Evolutionary conservation across 495 filamentous ascomycete species (phyloP).

Genomic region (Aspergillus bertholletiae): DNA sequence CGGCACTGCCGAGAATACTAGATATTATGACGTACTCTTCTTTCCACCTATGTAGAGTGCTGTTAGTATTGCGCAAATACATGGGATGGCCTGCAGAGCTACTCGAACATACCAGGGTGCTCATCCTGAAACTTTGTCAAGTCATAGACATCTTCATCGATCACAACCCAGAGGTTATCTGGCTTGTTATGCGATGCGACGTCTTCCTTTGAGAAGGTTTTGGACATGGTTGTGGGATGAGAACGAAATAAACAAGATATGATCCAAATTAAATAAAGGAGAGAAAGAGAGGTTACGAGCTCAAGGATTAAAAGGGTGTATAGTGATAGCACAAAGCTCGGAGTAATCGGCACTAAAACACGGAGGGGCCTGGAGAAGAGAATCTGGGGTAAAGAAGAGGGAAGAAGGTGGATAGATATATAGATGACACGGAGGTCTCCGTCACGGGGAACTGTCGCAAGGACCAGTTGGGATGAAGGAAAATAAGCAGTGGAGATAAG

Average conservation of each 20-base stretch:
- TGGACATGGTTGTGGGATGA: conserved; percentile 62
- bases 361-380: conserved; percentile 1
- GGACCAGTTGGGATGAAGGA: not conserved
- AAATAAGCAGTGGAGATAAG: not conserved
- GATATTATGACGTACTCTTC: conserved; percentile 64
- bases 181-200: conserved; percentile 88
- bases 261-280: not conserved
- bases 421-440: conserved; percentile 8
- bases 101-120: conserved; percentile 66
- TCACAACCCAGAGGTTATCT: conserved; percentile 81
- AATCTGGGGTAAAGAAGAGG: conserved; percentile 5
- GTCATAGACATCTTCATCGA: conserved; percentile 97
- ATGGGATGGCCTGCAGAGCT: not conserved
- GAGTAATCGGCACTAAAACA: not conserved
- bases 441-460: conserved; percentile 5
- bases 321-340: not conserved
- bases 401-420: conserved; percentile 19
- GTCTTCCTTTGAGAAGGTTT: conserved; percentile 77
- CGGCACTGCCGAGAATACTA: not conserved
- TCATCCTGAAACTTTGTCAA: conserved; percentile 92
- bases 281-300: not conserved
- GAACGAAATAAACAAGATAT: not conserved
- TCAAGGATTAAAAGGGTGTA: not conserved
- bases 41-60: conserved; percentile 65
- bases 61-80: conserved; percentile 20